Base-by-base conservation (phyloP, 73 alveolate species). In the Symbiodinium pilosum region DNA sequence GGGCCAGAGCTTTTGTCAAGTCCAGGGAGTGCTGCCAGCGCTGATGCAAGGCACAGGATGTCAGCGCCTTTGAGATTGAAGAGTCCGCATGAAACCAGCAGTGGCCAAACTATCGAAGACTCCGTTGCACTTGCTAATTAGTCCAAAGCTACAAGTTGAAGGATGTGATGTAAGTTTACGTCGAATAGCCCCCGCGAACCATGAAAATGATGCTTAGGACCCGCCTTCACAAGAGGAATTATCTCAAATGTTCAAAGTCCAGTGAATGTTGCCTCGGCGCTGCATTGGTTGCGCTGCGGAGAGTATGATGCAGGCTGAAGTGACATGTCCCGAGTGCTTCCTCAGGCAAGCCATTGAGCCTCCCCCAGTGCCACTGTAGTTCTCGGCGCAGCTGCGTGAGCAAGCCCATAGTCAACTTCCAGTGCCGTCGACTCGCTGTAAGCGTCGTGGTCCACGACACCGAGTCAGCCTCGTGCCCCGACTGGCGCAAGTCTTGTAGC, bases 21-120 rank as follows among this genome's bases (percentile, higher is more conserved):
- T 59, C 77, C 36, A 59, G 36, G 36, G 77, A 59, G 77, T 59
- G 77, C 77, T 59, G n/a, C 77, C 77, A 59, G 77, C 77, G 77
- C 18, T 36, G 77, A 28, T 59, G 77, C 36, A 59, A 20, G 36
- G 36, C 36, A 59, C 77, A 59, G 77, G 77, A 59, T 59, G 36
- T 28, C 36, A 59, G 36, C 32, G 77, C 77, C n/a, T n/a, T n/a
- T n/a, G n/a, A n/a, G n/a, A n/a, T n/a, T n/a, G n/a, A n/a, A n/a
- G n/a, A n/a, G n/a, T n/a, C n/a, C n/a, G n/a, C n/a, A n/a, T n/a
- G n/a, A n/a, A n/a, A n/a, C n/a, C n/a, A n/a, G n/a, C n/a, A n/a
- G n/a, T n/a, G n/a, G n/a, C n/a, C n/a, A n/a, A n/a, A n/a, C n/a
- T n/a, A n/a, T n/a, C n/a, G n/a, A n/a, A n/a, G n/a, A n/a, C n/a